Conservation (phyloP, 2,329 filamentous ascomycete genomes). For the Amesomyces nigricolor region DNA sequence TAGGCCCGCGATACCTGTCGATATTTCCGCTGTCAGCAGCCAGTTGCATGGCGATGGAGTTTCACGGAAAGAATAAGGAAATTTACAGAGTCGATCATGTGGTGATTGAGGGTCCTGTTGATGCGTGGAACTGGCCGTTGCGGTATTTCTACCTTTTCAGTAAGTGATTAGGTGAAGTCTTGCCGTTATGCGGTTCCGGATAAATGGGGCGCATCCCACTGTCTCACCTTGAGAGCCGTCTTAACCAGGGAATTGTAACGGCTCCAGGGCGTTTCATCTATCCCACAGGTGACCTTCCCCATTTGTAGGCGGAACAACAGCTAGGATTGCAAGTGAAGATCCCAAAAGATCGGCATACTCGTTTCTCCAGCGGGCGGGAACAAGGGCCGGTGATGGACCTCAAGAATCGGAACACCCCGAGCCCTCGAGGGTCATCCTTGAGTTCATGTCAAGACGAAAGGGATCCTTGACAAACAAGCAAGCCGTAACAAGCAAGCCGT, state of each 20-base stretch:
- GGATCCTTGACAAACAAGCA: too few species aligned
- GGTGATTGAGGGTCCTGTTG: neutral
- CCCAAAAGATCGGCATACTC: slow-evolving; percentile 10
- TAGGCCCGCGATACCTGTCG: neutral
- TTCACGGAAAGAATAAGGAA: neutral
- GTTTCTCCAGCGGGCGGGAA: slow-evolving; percentile 8
- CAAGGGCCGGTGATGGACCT: neutral
- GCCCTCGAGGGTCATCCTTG: too few species aligned
- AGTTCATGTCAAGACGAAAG: too few species aligned
- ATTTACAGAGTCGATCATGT: slow-evolving; percentile 2
- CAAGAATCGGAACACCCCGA: neutral
- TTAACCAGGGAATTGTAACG: slow-evolving; percentile 3
- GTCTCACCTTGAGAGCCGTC: neutral
- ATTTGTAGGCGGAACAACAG: neutral
- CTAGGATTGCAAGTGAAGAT: neutral
- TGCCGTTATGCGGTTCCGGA: slow-evolving; percentile 3
- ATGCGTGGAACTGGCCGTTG: neutral
- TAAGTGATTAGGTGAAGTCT: neutral
- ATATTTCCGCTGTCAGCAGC: neutral
- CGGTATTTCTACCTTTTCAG: neutral
- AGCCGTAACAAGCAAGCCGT: too few species aligned
- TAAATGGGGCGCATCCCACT: slow-evolving; percentile 1
- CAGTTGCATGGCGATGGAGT: neutral
- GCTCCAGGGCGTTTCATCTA: slow-evolving; percentile 14
- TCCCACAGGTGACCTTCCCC: neutral